phyloP scores from a whole-genome alignment of 176 grass and related monocot species.

The Areca catechu region DNA sequence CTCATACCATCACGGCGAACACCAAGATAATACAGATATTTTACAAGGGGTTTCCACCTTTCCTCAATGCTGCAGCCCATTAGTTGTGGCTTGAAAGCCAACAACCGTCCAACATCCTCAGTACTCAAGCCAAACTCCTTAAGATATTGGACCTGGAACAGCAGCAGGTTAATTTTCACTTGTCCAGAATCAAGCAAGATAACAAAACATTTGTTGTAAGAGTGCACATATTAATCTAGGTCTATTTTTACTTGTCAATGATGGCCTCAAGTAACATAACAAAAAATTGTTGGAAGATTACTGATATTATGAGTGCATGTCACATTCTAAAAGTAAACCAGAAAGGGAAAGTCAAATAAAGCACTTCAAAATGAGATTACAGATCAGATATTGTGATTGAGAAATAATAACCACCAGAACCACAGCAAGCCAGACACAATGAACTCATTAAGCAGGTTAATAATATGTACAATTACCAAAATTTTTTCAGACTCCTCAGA shows the following conservation, averaged over 20 bases:
- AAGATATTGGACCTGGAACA: constrained; percentile 64
- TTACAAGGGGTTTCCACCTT: constrained; percentile 86
- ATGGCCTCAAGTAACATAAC: not conserved
- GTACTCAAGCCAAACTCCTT: constrained; percentile 65
- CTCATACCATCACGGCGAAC: constrained; percentile 81
- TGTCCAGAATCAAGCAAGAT: not conserved
- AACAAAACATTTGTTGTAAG: too few species aligned
- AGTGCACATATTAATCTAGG: not conserved
- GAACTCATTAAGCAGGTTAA: too few species aligned
- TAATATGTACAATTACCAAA: too few species aligned
- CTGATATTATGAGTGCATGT: not conserved
- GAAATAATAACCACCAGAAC: too few species aligned
- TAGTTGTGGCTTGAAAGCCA: constrained; percentile 87
- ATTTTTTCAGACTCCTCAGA: too few species aligned
- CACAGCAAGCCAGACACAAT: too few species aligned
- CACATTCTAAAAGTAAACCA: too few species aligned
- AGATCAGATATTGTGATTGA: too few species aligned
- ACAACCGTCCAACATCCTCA: constrained; percentile 53
- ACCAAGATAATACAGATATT: constrained; percentile 78
- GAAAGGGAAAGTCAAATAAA: too few species aligned
- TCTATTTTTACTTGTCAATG: not conserved
- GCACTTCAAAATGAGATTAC: too few species aligned
- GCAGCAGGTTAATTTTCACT: not conserved
- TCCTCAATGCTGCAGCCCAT: constrained; percentile 94
- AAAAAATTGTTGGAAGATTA: not conserved